These are phyloP conservation scores for Hemerocallis citrina DNA, from an alignment of 106 monocot genomes.

Conservation along the genomic window DNA sequence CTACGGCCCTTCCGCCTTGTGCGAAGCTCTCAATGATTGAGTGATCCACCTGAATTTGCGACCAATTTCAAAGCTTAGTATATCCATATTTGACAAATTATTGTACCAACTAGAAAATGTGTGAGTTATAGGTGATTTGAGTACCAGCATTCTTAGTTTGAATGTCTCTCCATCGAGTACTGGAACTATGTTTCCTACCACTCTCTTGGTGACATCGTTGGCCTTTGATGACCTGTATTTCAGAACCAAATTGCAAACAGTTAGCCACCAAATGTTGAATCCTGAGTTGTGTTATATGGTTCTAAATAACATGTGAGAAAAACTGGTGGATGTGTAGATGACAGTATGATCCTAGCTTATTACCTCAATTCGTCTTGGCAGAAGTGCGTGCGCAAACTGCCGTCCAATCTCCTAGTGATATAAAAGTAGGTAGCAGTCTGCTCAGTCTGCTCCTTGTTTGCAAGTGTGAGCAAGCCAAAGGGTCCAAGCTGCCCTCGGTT, in stretches of 20 bases:
- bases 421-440: conserved; percentile 63
- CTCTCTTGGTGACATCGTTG: conserved; percentile 45
- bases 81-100: too few relatives aligned
- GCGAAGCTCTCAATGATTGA: conserved; percentile 91
- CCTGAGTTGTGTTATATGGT: too few relatives aligned
- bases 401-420: conserved; percentile 18
- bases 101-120: too few relatives aligned
- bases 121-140: too few relatives aligned
- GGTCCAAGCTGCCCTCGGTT: conserved; percentile 37
- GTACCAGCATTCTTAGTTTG: conserved; percentile 41
- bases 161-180: conserved; percentile 47
- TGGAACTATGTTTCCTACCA: conserved; percentile 44
- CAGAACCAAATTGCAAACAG: too few relatives aligned
- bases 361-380: conserved; percentile 58
- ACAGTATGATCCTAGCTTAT: too few relatives aligned
- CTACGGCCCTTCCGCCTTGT: conserved; percentile 68
- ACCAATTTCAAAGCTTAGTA: too few relatives aligned
- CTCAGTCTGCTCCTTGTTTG: conserved; percentile 25
- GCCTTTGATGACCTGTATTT: conserved; percentile 35
- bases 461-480: conserved; percentile 56
- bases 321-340: too few relatives aligned
- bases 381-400: conserved; percentile 35
- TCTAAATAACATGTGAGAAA: too few relatives aligned
- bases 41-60: conserved; percentile 93
- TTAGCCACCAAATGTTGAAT: background rate